Evolutionary conservation across 2,329 filamentous ascomycete genomes (phyloP), one percentile per base, ranked within the genome.

Genomic region (Tympanopsis confertula): DNA sequence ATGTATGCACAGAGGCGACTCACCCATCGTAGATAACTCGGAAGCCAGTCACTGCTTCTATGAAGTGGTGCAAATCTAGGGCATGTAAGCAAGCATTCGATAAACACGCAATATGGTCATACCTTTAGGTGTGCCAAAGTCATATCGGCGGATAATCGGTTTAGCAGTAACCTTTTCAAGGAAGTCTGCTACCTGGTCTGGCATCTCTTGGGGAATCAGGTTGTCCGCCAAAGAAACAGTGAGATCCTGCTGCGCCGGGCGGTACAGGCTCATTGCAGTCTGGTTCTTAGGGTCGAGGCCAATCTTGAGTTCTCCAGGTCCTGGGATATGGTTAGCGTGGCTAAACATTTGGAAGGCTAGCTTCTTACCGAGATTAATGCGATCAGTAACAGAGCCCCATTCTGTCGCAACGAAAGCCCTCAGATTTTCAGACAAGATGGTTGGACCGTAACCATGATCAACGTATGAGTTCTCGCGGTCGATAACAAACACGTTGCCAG

Each of bases 31-130:
- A 66, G n/a, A 62, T 47, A 17, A 78, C 71, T 4, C 54, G 54
- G 48, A 70, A 76, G 1, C 73, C 70, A 2, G 74, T 78, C 19
- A 78, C 61, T n/a, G 71, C 66, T 20, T 58, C 54, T 44, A 78
- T 63, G 49, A 78, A 78, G 3, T 54, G 54, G 46, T 78, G 74
- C 13, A 78, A 53, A 46, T 71, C 62, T 62, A 45, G n/a, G 15
- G 17, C n/a, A 18, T 12, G 15, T 33, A 12, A 33, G 30, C 15
- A 33, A 13, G 17, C 15, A 13, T 10, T n/a, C 22, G n/a, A 26
- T 10, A 26, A 26, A 7, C 7, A 26, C n/a, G n/a, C 7, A n/a
- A 10, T 26, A 26, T n/a, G 7, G 15, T 12, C 15, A 33, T 33
- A 33, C 30, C 30, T 10, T 10, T 17, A 10, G 61, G 41, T 13